A percentile compares a stretch with the other conserved stretches of the same genome.
Evolutionary conservation across 805 yeast genomes (phyloP).

Genomic region (Lachancea meyersii): DNA sequence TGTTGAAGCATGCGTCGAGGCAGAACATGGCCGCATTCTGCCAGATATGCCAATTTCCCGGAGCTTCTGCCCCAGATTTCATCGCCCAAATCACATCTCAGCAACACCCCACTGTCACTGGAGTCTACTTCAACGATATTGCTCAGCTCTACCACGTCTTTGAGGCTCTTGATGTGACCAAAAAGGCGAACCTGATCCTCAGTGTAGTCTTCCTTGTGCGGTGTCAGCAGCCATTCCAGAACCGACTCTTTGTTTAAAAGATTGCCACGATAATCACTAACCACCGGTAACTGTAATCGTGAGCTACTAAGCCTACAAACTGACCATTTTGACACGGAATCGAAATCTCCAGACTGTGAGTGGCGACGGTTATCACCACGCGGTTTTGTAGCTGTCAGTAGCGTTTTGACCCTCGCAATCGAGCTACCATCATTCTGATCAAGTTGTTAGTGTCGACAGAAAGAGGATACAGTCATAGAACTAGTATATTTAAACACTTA

Average conservation of each 20-base stretch:
- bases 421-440: conserved; percentile 66
- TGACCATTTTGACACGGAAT: conserved; percentile 34
- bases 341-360: conserved; percentile 19
- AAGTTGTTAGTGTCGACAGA: not conserved
- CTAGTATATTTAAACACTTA: conserved; percentile 1
- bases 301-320: conserved; percentile 44
- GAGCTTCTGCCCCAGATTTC: conserved; percentile 34
- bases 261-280: conserved; percentile 63
- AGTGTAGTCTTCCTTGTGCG: conserved; percentile 27
- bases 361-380: conserved; percentile 13
- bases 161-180: conserved; percentile 34
- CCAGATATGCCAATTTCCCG: conserved; percentile 40
- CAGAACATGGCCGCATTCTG: conserved; percentile 41
- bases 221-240: conserved; percentile 46
- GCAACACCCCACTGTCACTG: not conserved
- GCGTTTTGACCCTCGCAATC: conserved; percentile 51
- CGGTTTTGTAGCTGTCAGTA: conserved; percentile 27
- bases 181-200: conserved; percentile 24
- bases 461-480: not conserved
- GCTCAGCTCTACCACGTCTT: conserved; percentile 42
- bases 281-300: conserved; percentile 46
- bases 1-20: conserved; percentile 30
- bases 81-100: conserved; percentile 23
- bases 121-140: conserved; percentile 23
- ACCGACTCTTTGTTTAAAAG: conserved; percentile 60